Base-by-base conservation (phyloP, 495 filamentous ascomycete species). In the Penicillium riverlandense region DNA sequence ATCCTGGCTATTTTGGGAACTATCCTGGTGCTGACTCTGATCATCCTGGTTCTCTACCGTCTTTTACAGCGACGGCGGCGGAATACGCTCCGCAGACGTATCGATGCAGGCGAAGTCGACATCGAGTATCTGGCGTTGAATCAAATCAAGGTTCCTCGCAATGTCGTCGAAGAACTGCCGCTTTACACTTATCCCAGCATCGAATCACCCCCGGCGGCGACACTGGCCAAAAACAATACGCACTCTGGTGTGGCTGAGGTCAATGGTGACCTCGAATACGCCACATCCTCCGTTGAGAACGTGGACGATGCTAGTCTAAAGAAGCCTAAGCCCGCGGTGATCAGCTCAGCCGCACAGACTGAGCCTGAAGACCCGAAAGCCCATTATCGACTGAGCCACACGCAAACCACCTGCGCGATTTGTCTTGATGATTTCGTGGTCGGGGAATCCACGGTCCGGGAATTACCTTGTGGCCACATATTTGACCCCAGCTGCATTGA, bases 401-500 rank as follows among this genome's bases (percentile, higher is more conserved):
- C 53, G 13, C 62, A 63, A 60, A 82, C 84, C 0, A 80, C 74
- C 6, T 96, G 91, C 56, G 75, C 82, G 6, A 95, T 96, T 45
- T 97, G 91, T 53, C 75, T 95, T 2, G 87, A 92, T 13, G 77
- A 87, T 45, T 97, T 85, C 58, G 72, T 80, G 16, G 76, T 82
- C 12, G 72, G 74, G 8, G 55, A 59, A 11, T 83, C 88, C 0
- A 75, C 75, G 15, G 86, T 96, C 46, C 84, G 89, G 32, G 86
- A 94, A 60, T 71, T 96, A 4, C 82, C 86, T 0, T 97, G 91
- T 50, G 77, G 84, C 0, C 91, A 97, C 57, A 90, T 96, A 44
- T 97, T 88, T 65, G 89, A 97, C 43, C 81, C 87, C 2, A 82
- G 81, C 35, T 97, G 91, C 59, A 87, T 97, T 51, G 89, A 96